A percentile compares a stretch with the other conserved stretches of the same genome.
phyloP scores from a whole-genome alignment of 1,284 basidiomycete species.

The Papiliotrema laurentii region DNA sequence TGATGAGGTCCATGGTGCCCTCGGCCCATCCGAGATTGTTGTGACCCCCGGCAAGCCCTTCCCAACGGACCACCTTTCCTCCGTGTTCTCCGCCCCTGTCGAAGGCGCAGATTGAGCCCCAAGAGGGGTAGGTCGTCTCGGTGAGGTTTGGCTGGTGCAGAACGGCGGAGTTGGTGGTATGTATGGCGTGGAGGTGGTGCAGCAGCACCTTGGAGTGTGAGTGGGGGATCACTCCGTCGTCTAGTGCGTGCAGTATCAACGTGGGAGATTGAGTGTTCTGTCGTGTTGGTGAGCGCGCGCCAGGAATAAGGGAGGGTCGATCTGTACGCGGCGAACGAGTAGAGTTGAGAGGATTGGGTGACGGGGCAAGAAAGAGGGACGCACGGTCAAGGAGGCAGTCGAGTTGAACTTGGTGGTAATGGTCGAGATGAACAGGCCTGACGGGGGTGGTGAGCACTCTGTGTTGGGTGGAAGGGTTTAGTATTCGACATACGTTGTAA shows the following conservation, averaged over 20 bases:
- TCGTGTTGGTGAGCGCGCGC: no score
- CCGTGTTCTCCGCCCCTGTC: slow-evolving; percentile 3
- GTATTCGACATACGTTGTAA: slow-evolving; percentile 25
- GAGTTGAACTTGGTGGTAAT: slow-evolving; percentile 33
- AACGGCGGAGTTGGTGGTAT: not conserved
- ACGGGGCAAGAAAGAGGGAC: no score
- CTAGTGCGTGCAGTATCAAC: slow-evolving; percentile 70
- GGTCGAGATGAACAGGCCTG: no score
- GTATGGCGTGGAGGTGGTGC: slow-evolving; percentile 52
- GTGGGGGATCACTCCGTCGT: slow-evolving; percentile 76
- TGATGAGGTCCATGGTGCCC: slow-evolving; percentile 41
- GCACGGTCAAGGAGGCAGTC: not conserved
- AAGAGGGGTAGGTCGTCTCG: slow-evolving; percentile 17
- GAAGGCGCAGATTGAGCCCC: slow-evolving; percentile 25
- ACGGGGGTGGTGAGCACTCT: no score
- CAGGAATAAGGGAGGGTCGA: no score
- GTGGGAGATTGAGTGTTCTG: slow-evolving; percentile 64
- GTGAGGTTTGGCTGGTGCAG: not conserved
- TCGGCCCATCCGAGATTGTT: slow-evolving; percentile 40
- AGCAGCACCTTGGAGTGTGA: slow-evolving; percentile 72
- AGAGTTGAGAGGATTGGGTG: no score
- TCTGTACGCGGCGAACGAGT: no score
- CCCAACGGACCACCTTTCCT: slow-evolving; percentile 35
- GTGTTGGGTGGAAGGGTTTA: no score
- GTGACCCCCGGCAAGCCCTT: slow-evolving; percentile 39